Conservation (phyloP, 495 filamentous ascomycete species). For the Penicillium riverlandense region DNA sequence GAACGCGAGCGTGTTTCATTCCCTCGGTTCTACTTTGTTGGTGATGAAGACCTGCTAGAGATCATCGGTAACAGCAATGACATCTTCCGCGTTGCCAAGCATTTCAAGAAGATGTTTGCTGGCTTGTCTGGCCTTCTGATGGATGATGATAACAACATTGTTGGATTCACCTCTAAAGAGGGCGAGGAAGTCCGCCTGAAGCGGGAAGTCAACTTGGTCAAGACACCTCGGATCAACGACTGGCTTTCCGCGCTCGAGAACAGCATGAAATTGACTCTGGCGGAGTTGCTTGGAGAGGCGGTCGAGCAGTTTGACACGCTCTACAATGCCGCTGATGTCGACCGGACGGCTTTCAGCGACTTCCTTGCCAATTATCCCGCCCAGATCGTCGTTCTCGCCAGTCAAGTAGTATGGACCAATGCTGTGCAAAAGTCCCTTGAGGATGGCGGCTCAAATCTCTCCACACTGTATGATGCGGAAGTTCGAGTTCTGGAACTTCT, state of each 20-base stretch:
- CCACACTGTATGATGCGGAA: conserved; percentile 62
- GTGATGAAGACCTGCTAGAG: conserved; percentile 96
- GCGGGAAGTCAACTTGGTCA: conserved; percentile 82
- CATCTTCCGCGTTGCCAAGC: conserved; percentile 88
- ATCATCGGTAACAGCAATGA: conserved; percentile 99
- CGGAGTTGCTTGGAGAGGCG: conserved; percentile 83
- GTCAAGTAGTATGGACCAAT: conserved; percentile 90
- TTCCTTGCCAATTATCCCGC: conserved; percentile 80
- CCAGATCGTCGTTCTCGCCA: conserved; percentile 91
- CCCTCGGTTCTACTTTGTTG: conserved; percentile 98
- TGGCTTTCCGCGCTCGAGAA: conserved; percentile 87
- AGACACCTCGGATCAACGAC: conserved; percentile 94
- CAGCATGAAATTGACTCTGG: conserved; percentile 90
- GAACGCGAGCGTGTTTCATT: conserved; percentile 96
- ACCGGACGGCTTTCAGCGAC: conserved; percentile 57
- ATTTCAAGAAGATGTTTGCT: conserved; percentile 99
- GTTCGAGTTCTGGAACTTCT: conserved; percentile 75
- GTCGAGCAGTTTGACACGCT: conserved; percentile 64
- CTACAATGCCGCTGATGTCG: conserved; percentile 58
- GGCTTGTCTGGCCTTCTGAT: conserved; percentile 83
- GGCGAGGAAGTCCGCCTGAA: conserved; percentile 83
- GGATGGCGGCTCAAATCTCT: conserved; percentile 60
- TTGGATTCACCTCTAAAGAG: conserved; percentile 92
- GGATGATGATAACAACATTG: conserved; percentile 82
- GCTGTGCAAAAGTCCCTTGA: conserved; percentile 68